Base-by-base conservation (phyloP, 2,329 filamentous ascomycete genomes). In the Ascochyta clinopodiicola region DNA sequence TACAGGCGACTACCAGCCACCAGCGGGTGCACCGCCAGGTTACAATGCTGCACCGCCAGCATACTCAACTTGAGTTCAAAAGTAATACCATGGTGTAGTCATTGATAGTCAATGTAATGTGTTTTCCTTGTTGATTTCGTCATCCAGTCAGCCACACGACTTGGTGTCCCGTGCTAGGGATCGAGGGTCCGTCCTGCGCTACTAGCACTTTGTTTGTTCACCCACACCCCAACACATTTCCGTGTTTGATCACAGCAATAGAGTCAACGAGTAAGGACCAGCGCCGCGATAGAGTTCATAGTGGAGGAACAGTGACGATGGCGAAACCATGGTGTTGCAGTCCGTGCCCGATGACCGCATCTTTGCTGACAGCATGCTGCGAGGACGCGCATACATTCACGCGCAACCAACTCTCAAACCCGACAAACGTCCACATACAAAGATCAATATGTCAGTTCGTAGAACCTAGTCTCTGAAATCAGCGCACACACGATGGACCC, bases 401-500 rank as follows among this genome's bases (percentile, higher is more conserved):
- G 40, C 19, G 42, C 36, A 34, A 35, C 42, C 31, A 36, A 31
- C 36, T 27, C 42, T 50, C 40, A 40, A 7, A 17, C 9, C 24
- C 17, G 35, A 27, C 13, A 10, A 6, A 36, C n/a, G 42, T 31
- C 24, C 37, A 8, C 37, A 10, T n/a, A 25, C 5, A 13, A 13
- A 1, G 4, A 29, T 4, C 2, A 35, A 15, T 12, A 38, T 34
- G 32, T 29, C 21, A 17, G 38, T 38, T 22, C 36, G 27, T 27
- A 3, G 8, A 15, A 12, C 0, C 5, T 32, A 21, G 38, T 21
- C 15, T 22, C 15, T 9, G n/a, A 6, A 4, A 25, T 6, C 36
- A 12, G 29, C 19, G 3, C 6, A 15, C 8, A 4, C 19, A 9
- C 9, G 21, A 68, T 68, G 66, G 66, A 68, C 21, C 66, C 66